Evolutionary conservation across 2,329 filamentous ascomycete genomes (phyloP).

Genomic region (Pseudocercospora crystallina): DNA sequence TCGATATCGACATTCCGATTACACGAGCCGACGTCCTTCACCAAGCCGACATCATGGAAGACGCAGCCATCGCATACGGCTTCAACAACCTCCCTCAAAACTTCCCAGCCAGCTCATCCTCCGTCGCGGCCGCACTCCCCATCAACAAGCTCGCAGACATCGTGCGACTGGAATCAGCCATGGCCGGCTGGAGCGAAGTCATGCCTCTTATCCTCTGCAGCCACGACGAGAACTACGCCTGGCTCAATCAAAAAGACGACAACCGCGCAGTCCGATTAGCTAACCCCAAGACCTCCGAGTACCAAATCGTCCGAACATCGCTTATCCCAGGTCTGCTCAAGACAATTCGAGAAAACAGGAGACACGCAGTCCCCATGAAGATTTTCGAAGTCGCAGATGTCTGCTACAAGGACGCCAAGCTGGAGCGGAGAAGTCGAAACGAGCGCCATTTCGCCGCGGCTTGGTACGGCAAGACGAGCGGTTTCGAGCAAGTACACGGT

Average conservation of each 20-base stretch:
- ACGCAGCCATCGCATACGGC: constrained; percentile 92
- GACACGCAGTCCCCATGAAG: constrained; percentile 83
- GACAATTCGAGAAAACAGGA: constrained; percentile 90
- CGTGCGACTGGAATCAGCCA: constrained; percentile 81
- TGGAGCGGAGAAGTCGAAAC: constrained; percentile 86
- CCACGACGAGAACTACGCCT: constrained; percentile 96
- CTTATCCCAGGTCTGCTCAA: constrained; percentile 86
- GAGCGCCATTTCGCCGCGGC: constrained; percentile 95
- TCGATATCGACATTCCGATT: constrained; percentile 80
- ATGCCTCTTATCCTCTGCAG: constrained; percentile 96
- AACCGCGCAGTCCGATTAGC: constrained; percentile 79
- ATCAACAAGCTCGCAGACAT: constrained; percentile 97
- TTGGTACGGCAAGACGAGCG: constrained; percentile 89
- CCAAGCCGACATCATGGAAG: constrained; percentile 98
- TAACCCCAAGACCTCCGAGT: constrained; percentile 91
- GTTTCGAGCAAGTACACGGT: constrained; percentile 94
- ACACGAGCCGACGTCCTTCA: constrained; percentile 94
- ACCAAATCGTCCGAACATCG: constrained; percentile 87
- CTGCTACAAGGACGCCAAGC: constrained; percentile 78
- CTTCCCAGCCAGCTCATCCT: constrained; percentile 81
- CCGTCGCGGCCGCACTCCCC: constrained; percentile 79
- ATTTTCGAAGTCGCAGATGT: constrained; percentile 91
- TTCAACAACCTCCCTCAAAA: constrained; percentile 93
- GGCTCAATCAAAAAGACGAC: constrained; percentile 87
- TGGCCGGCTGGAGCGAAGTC: constrained; percentile 95